phyloP scores from a whole-genome alignment of 257 asterid species.

The Henckelia pumila region DNA sequence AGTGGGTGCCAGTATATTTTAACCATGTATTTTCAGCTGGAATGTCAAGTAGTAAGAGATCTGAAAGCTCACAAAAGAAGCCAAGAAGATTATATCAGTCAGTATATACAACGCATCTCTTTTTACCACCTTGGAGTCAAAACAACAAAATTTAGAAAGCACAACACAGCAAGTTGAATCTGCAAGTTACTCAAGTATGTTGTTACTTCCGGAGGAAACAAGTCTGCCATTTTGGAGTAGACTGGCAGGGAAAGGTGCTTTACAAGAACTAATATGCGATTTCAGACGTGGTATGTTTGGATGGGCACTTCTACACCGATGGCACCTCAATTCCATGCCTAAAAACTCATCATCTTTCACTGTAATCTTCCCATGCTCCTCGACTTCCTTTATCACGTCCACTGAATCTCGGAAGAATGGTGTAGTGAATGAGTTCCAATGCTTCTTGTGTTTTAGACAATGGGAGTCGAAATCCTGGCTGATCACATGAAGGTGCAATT shows the following conservation, averaged over 20 bases:
- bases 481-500: conserved; percentile 87
- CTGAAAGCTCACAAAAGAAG: too few relatives aligned
- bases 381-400: conserved; percentile 69
- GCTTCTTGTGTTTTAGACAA: conserved; percentile 81
- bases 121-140: too few relatives aligned
- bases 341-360: conserved; percentile 36
- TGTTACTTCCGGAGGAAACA: conserved; percentile 30
- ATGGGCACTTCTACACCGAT: conserved; percentile 81
- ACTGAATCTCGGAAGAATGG: conserved; percentile 78
- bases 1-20: too few relatives aligned
- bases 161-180: too few relatives aligned
- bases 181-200: too few relatives aligned
- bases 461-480: conserved; percentile 87
- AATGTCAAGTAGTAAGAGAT: too few relatives aligned
- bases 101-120: too few relatives aligned
- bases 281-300: conserved; percentile 81
- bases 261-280: conserved; percentile 64
- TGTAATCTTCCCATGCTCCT: conserved; percentile 39
- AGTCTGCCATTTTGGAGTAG: conserved; percentile 55
- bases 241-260: conserved; percentile 54
- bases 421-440: conserved; percentile 87
- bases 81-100: too few relatives aligned
- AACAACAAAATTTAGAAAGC: too few relatives aligned
- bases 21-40: too few relatives aligned
- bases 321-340: conserved; percentile 74